These are phyloP conservation scores for Penicillium glabrum DNA, from an alignment of 2,329 filamentous ascomycete species.

Conservation along the genomic window DNA sequence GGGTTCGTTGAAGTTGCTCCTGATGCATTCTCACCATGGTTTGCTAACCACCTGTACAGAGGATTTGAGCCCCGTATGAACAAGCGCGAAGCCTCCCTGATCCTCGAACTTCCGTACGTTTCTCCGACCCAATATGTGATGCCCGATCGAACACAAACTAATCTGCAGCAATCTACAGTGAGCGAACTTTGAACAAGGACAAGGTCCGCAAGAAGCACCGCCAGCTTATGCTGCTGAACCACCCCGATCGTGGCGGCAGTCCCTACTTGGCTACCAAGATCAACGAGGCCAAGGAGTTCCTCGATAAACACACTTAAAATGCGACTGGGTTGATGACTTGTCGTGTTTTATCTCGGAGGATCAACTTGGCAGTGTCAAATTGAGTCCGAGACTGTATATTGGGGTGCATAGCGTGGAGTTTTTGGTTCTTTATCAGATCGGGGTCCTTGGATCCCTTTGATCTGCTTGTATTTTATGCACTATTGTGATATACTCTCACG, in stretches of 20 bases:
- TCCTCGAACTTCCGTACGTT: constrained; percentile 81
- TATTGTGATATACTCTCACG: constrained; percentile 48
- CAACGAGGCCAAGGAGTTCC: constrained; percentile 95
- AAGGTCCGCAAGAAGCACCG: constrained; percentile 95
- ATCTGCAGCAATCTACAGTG: constrained; percentile 53
- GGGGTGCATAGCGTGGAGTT: constrained; percentile 45
- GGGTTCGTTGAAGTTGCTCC: constrained; percentile 48
- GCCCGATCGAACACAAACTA: constrained; percentile 2
- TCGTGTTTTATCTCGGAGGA: not conserved
- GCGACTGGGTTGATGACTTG: not conserved
- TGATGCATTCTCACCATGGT: constrained; percentile 46
- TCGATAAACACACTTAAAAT: constrained; percentile 67
- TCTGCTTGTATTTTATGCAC: constrained; percentile 68
- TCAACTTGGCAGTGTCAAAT: not conserved
- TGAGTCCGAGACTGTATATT: constrained; percentile 7
- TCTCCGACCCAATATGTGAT: not conserved
- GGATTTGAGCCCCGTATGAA: constrained; percentile 98
- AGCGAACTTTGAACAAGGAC: constrained; percentile 84
- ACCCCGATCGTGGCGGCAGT: constrained; percentile 90
- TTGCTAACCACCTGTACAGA: constrained; percentile 21
- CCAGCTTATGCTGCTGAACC: constrained; percentile 94
- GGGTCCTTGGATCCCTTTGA: constrained; percentile 17
- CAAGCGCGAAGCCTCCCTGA: constrained; percentile 83
- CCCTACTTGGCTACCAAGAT: constrained; percentile 97
- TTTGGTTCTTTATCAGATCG: constrained; percentile 28